Evolutionary conservation across 2,329 filamentous ascomycete species (phyloP).

Genomic region (Aspergillus neoniger): DNA sequence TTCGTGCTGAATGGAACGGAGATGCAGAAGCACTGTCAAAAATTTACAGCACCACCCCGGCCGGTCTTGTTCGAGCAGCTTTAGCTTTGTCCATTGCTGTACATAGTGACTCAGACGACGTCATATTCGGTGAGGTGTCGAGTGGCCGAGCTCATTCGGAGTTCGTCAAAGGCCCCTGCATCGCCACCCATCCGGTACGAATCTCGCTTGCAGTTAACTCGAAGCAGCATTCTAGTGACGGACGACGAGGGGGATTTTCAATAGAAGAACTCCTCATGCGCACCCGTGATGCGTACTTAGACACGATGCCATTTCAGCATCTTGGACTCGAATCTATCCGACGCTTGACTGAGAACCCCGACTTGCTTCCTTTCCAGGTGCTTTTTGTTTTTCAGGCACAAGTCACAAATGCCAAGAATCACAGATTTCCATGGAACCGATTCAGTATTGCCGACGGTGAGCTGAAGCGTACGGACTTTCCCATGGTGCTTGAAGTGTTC

Average conservation of each 20-base stretch:
- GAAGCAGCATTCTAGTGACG: background rate
- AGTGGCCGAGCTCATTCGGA: background rate
- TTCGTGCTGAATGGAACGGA: background rate
- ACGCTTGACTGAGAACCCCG: background rate
- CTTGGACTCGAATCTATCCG: conserved; percentile 7
- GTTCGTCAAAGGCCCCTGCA: conserved; percentile 11
- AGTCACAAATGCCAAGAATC: background rate
- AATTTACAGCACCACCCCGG: background rate
- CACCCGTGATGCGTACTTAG: background rate
- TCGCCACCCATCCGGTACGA: conserved; percentile 11
- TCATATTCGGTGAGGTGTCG: conserved; percentile 7
- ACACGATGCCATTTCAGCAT: conserved; percentile 11
- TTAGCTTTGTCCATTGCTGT: background rate
- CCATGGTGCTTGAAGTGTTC: conserved; percentile 9
- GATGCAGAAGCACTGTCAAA: background rate
- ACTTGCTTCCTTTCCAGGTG: conserved; percentile 8
- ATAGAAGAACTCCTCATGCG: background rate
- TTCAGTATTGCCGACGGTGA: background rate
- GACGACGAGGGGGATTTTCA: background rate
- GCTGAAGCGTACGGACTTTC: conserved; percentile 1
- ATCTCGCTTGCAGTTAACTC: background rate
- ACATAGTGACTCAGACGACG: conserved; percentile 4
- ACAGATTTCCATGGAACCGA: background rate
- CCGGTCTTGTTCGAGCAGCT: conserved; percentile 8
- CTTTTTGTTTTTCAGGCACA: conserved; percentile 12